Evolutionary conservation across 768 basidiomycete species (phyloP).

Genomic region (Boletus bicolor): DNA sequence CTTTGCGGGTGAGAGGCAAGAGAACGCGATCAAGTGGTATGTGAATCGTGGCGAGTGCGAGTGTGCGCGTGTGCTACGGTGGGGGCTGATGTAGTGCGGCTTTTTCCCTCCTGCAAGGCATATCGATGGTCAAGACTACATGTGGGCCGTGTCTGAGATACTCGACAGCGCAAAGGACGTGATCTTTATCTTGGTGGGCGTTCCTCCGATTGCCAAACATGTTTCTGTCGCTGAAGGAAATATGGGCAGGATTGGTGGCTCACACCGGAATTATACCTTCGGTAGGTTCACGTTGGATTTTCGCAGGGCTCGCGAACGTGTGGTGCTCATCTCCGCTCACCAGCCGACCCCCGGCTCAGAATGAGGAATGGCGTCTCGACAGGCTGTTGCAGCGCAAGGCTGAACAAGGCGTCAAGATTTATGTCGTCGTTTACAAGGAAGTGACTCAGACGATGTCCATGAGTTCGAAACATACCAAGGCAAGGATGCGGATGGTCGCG

Average conservation of each 20-base stretch:
- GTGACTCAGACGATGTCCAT: constrained; percentile 91
- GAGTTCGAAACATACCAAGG: constrained; percentile 84
- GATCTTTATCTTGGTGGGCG: constrained; percentile 79
- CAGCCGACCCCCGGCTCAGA: constrained; percentile 74
- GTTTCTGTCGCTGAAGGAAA: constrained; percentile 1
- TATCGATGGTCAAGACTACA: constrained; percentile 94
- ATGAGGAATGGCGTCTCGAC: constrained; percentile 90
- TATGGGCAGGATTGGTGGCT: constrained; percentile 81
- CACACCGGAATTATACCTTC: constrained; percentile 90
- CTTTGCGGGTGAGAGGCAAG: constrained; percentile 70
- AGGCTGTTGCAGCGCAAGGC: constrained; percentile 83
- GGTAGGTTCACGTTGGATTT: constrained; percentile 29
- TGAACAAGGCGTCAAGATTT: constrained; percentile 85
- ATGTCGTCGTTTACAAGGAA: constrained; percentile 95
- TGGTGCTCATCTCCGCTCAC: constrained; percentile 5
- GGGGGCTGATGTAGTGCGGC: neutral
- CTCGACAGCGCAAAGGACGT: constrained; percentile 76
- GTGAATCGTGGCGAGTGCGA: constrained; percentile 7
- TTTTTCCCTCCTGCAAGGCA: constrained; percentile 46
- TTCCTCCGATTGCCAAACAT: neutral
- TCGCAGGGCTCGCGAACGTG: neutral
- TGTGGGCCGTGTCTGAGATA: constrained; percentile 91
- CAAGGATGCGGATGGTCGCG: constrained; percentile 7
- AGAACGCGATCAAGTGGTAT: constrained; percentile 82
- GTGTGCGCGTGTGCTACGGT: neutral